Percentiles rank a stretch among this genome's conserved stretches.
These are phyloP conservation scores for Lactarius deliciosus DNA, from an alignment of 768 basidiomycete genomes.

Conservation along the genomic window DNA sequence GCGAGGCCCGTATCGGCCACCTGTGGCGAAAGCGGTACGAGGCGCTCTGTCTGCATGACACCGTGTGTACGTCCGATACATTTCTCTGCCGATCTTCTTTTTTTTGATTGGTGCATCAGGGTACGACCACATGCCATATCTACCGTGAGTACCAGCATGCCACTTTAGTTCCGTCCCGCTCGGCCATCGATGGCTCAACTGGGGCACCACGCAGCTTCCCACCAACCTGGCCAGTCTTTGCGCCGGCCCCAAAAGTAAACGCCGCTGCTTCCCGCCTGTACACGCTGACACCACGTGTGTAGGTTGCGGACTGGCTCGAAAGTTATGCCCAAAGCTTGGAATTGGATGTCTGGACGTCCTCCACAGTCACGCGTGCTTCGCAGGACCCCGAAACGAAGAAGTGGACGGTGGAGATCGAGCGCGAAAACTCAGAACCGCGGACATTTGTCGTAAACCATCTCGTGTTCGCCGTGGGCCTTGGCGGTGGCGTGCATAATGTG, in stretches of 20 bases:
- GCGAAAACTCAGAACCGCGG: slow-evolving; percentile 17
- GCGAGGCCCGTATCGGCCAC: slow-evolving; percentile 56
- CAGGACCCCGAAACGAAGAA: slow-evolving; percentile 29
- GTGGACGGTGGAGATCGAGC: slow-evolving; percentile 28
- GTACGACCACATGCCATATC: slow-evolving; percentile 55
- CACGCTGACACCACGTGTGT: slow-evolving; percentile 13
- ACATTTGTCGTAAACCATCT: slow-evolving; percentile 33
- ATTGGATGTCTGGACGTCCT: slow-evolving; percentile 61
- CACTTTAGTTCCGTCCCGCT: background rate
- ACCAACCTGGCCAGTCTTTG: slow-evolving; percentile 35
- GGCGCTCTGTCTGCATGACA: slow-evolving; percentile 63
- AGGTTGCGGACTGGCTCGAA: slow-evolving; percentile 70
- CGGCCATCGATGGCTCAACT: background rate
- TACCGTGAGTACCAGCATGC: slow-evolving; percentile 29
- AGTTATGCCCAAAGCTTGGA: slow-evolving; percentile 59
- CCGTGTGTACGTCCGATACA: slow-evolving; percentile 51
- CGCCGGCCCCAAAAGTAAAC: slow-evolving; percentile 36
- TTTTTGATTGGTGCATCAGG: slow-evolving; percentile 35
- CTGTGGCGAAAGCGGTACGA: slow-evolving; percentile 69
- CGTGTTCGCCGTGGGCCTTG: slow-evolving; percentile 38
- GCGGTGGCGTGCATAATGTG: slow-evolving; percentile 37
- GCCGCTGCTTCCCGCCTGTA: background rate
- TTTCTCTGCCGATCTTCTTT: slow-evolving; percentile 23
- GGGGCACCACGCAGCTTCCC: slow-evolving; percentile 34
- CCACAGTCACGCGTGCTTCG: slow-evolving; percentile 26